Conservation (phyloP, 345 rosid genomes). For the Syzygium oleosum region DNA sequence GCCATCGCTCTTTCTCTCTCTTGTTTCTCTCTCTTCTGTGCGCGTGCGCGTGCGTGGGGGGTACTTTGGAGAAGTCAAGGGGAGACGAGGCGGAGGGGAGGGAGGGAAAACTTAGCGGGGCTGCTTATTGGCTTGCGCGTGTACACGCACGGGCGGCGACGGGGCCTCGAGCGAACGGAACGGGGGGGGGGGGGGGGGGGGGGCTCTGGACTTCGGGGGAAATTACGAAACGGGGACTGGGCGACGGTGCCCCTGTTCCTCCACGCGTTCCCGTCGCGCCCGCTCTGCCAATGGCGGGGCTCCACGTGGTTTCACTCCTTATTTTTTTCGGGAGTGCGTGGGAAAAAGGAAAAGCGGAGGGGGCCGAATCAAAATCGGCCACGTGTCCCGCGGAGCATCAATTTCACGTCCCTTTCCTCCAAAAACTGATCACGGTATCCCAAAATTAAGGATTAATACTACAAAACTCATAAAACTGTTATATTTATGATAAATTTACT, state of each 20-base stretch:
- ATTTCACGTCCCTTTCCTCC: background rate
- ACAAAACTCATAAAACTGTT: too few species aligned
- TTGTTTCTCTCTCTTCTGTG: background rate
- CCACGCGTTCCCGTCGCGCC: background rate
- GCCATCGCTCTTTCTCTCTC: background rate
- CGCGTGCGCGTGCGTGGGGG: background rate
- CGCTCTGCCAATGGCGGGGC: background rate
- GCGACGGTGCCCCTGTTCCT: background rate
- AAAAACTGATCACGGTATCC: background rate
- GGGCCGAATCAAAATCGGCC: background rate
- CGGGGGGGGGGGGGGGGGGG: too few species aligned
- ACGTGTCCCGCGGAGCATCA: background rate
- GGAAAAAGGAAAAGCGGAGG: too few species aligned
- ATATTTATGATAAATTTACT: too few species aligned
- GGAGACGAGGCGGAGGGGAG: background rate
- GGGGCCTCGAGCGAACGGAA: background rate
- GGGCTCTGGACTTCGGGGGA: background rate
- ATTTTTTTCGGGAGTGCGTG: background rate
- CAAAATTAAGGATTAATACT: too few species aligned
- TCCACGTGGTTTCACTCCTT: background rate
- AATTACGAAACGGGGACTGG: background rate
- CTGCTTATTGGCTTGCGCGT: background rate
- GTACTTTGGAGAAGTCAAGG: background rate
- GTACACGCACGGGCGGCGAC: background rate
- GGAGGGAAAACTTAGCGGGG: constrained; percentile 28